Evolutionary conservation across 352 stramenopile genomes (phyloP).

Genomic region (Hyphochytrium catenoides): DNA sequence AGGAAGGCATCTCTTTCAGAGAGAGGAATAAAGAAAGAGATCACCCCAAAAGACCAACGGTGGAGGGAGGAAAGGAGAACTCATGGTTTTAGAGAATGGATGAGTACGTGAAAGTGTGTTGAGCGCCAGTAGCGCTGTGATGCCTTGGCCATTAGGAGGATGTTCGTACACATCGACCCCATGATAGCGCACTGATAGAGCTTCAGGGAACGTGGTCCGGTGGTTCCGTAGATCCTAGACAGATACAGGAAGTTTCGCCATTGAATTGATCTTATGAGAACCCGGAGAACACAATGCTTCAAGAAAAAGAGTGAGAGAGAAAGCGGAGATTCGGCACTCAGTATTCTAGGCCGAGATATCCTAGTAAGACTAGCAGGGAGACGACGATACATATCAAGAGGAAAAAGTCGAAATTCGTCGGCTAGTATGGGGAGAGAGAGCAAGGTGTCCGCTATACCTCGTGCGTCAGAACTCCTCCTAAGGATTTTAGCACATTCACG

Average conservation of each 20-base stretch:
- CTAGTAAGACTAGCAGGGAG: too few relatives aligned
- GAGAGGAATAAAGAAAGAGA: too few relatives aligned
- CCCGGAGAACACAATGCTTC: slow-evolving; percentile 1
- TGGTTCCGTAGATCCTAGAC: slow-evolving; percentile 63
- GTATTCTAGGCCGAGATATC: too few relatives aligned
- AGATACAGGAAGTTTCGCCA: slow-evolving; percentile 29
- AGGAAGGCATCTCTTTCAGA: too few relatives aligned
- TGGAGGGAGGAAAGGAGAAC: too few relatives aligned
- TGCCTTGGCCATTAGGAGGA: slow-evolving; percentile 85
- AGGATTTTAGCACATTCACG: slow-evolving; percentile 33
- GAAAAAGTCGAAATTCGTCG: too few relatives aligned
- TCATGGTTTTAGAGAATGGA: too few relatives aligned
- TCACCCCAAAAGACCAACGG: too few relatives aligned
- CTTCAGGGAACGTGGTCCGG: slow-evolving; percentile 61
- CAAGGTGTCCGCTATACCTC: slow-evolving; percentile 6
- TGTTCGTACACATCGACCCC: slow-evolving; percentile 74
- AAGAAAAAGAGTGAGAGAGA: neutral
- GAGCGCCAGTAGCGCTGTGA: slow-evolving; percentile 79
- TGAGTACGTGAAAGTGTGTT: slow-evolving; percentile 65
- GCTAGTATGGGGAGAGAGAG: neutral
- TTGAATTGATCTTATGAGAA: slow-evolving; percentile 10
- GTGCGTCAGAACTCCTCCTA: slow-evolving; percentile 35
- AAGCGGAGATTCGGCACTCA: too few relatives aligned
- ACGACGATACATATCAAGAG: too few relatives aligned
- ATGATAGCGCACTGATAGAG: slow-evolving; percentile 63